Percentiles rank a stretch among this genome's conserved stretches.
Evolutionary conservation across 345 rosid species (phyloP).

Genomic region (Sisymbrium irio): DNA sequence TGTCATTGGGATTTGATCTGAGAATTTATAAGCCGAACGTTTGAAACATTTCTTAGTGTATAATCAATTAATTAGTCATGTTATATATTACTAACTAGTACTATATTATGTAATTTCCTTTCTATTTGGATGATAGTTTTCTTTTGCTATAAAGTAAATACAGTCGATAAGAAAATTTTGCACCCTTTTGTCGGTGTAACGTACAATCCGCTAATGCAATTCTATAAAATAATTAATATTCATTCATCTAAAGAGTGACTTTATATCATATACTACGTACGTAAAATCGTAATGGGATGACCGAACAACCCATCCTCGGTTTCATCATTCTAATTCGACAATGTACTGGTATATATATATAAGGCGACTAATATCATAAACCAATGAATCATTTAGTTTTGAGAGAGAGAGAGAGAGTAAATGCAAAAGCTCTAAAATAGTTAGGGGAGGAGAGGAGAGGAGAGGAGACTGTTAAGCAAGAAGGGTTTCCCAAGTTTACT

Average conservation of each 20-base stretch:
- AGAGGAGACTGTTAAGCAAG: slow-evolving; percentile 23
- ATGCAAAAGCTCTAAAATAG: slow-evolving; percentile 30
- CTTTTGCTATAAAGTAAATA: background rate
- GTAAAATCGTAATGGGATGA: background rate
- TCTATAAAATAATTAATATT: background rate
- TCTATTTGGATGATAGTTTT: background rate
- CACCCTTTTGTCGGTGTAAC: background rate
- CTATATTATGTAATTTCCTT: background rate
- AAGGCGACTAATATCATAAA: background rate
- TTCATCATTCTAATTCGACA: slow-evolving; percentile 18
- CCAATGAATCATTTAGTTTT: slow-evolving; percentile 13
- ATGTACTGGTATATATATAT: too few species aligned
- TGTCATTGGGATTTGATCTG: background rate
- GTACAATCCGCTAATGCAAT: background rate
- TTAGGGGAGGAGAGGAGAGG: slow-evolving; percentile 1
- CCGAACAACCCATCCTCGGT: slow-evolving; percentile 1
- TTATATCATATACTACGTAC: background rate
- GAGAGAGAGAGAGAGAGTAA: background rate
- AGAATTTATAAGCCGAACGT: background rate
- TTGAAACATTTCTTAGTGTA: background rate
- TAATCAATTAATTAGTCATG: background rate
- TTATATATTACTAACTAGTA: background rate
- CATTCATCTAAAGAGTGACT: background rate
- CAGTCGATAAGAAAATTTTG: background rate
- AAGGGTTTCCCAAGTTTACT: slow-evolving; percentile 34